Conservation (phyloP, 148 eudicot species). For the Nepenthes mirabilis region DNA sequence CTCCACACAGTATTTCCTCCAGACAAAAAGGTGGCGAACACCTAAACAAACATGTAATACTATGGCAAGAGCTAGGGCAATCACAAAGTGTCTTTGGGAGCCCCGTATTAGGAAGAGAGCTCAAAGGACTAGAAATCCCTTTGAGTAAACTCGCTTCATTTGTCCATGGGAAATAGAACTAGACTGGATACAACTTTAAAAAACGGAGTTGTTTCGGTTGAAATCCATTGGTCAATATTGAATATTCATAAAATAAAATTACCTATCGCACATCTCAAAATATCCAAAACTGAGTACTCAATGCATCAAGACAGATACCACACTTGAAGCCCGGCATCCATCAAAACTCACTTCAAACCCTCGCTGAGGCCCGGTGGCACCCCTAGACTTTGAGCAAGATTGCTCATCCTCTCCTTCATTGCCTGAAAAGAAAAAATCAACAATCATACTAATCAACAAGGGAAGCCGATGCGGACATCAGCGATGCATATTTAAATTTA, state of each 20-base stretch:
- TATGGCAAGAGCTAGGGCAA: no score
- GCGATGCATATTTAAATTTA: no score
- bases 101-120: no score
- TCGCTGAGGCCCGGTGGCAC: constrained; percentile 75
- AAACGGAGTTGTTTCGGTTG: no score
- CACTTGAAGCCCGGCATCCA: neutral
- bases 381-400: constrained; percentile 80
- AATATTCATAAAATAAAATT: constrained; percentile 8
- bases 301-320: neutral
- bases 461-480: neutral
- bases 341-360: constrained; percentile 25
- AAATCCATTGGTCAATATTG: constrained; percentile 3
- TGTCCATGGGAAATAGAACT: no score
- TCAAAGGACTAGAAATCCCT: no score
- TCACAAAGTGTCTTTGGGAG: no score
- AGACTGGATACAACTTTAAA: no score
- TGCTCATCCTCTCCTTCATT: constrained; percentile 78
- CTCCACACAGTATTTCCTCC: no score
- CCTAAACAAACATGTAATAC: no score
- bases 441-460: neutral
- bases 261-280: neutral
- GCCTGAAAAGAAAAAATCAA: constrained; percentile 29
- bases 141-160: no score
- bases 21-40: no score
- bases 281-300: constrained; percentile 1